Conservation (phyloP, 2,329 filamentous ascomycete genomes). For the Akanthomyces muscarius region DNA sequence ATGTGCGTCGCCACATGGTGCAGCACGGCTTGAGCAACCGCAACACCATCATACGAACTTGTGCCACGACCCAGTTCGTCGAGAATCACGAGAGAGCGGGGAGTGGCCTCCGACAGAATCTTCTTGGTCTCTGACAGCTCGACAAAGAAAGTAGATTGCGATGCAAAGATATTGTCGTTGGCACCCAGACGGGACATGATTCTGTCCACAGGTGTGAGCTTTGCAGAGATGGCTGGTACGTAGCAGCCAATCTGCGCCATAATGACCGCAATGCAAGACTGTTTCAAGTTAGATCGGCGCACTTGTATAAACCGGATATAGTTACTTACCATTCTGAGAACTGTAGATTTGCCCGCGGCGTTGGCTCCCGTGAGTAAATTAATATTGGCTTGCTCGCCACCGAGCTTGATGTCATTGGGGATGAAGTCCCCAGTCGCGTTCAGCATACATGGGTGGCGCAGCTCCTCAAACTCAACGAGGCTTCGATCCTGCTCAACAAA, state of each 20-base stretch:
- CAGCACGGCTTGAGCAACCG: slow-evolving; percentile 93
- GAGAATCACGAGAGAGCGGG: slow-evolving; percentile 90
- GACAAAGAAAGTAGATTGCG: slow-evolving; percentile 97
- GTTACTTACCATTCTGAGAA: slow-evolving; percentile 78
- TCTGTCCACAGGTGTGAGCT: slow-evolving; percentile 84
- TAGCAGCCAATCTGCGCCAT: slow-evolving; percentile 96
- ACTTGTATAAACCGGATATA: not conserved
- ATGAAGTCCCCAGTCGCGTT: slow-evolving; percentile 91
- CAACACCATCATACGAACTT: slow-evolving; percentile 91
- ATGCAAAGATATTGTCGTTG: slow-evolving; percentile 98
- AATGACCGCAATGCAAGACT: slow-evolving; percentile 93
- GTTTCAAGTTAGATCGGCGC: slow-evolving; percentile 24
- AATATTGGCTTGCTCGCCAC: slow-evolving; percentile 77
- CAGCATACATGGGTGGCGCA: slow-evolving; percentile 92
- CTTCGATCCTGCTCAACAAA: slow-evolving; percentile 84
- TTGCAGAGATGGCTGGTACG: slow-evolving; percentile 77
- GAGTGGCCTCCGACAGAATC: slow-evolving; percentile 89
- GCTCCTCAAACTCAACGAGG: slow-evolving; percentile 84
- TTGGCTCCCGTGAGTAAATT: slow-evolving; percentile 93
- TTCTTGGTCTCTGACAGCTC: slow-evolving; percentile 97
- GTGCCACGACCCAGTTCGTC: slow-evolving; percentile 95
- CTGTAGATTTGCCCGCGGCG: slow-evolving; percentile 93
- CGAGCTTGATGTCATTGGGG: slow-evolving; percentile 86
- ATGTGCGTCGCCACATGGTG: slow-evolving; percentile 93
- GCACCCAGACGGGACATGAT: slow-evolving; percentile 98